A percentile compares a stretch with the other conserved stretches of the same genome.
These are phyloP conservation scores for Xerocomus minutiporus DNA, from an alignment of 1,284 basidiomycete genomes.

Conservation along the genomic window DNA sequence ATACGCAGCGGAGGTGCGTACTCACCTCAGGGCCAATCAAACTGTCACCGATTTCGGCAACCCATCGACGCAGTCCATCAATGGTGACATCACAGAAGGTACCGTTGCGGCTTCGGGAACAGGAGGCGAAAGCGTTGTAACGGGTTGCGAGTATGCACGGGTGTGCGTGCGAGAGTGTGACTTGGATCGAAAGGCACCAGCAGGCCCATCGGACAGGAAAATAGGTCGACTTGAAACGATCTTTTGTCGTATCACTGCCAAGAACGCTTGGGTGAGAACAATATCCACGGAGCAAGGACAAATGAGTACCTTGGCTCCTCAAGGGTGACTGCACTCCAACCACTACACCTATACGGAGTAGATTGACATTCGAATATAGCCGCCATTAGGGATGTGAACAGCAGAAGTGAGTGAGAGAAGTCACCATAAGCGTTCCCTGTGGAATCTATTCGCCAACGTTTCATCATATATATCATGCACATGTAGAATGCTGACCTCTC, in stretches of 20 bases:
- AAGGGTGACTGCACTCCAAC: slow-evolving; percentile 68
- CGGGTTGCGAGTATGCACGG: slow-evolving; percentile 29
- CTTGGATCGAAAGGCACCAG: slow-evolving; percentile 28
- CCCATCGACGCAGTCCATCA: slow-evolving; percentile 65
- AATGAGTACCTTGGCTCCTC: slow-evolving; percentile 57
- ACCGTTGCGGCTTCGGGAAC: slow-evolving; percentile 19
- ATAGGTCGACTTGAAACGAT: slow-evolving; percentile 69
- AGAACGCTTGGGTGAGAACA: slow-evolving; percentile 9
- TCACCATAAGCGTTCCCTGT: slow-evolving; percentile 69
- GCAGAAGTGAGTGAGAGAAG: slow-evolving; percentile 78
- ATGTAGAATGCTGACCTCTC: slow-evolving; percentile 41
- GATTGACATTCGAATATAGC: slow-evolving; percentile 72
- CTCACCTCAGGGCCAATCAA: slow-evolving; percentile 59
- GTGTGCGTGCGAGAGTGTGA: slow-evolving; percentile 29
- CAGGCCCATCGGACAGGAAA: slow-evolving; percentile 45
- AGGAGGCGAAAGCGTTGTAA: slow-evolving; percentile 24
- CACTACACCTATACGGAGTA: slow-evolving; percentile 76
- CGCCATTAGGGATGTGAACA: slow-evolving; percentile 71
- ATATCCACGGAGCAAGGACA: slow-evolving; percentile 7
- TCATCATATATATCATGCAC: slow-evolving; percentile 13
- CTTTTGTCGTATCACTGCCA: slow-evolving; percentile 66
- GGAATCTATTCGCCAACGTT: slow-evolving; percentile 41
- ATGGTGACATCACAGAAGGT: slow-evolving; percentile 58
- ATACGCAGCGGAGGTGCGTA: slow-evolving; percentile 5
- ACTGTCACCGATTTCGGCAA: slow-evolving; percentile 57